These are phyloP conservation scores for Fusarium robinianum DNA, from an alignment of 2,329 filamentous ascomycete genomes.

Conservation along the genomic window DNA sequence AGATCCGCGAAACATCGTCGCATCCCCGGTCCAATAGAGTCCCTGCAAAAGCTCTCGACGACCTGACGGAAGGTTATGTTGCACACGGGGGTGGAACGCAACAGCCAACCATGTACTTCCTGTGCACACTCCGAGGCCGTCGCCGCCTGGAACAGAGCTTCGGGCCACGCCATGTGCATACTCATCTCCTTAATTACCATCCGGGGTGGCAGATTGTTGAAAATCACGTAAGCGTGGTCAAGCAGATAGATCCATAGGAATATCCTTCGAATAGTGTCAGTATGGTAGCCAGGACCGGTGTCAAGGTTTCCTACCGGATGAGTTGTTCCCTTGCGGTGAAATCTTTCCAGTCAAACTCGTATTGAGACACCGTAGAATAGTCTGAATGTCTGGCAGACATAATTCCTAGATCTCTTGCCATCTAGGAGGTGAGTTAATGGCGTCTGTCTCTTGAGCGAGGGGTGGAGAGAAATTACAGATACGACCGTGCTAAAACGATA, in stretches of 20 bases:
- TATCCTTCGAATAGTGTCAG: neutral
- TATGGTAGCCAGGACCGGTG: neutral
- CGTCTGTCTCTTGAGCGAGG: neutral
- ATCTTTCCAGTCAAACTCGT: conserved; percentile 1
- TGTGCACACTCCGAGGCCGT: neutral
- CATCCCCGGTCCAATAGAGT: neutral
- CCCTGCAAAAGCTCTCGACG: neutral
- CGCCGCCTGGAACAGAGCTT: neutral
- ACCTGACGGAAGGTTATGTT: neutral
- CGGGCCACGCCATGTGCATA: conserved; percentile 5
- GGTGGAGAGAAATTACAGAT: neutral
- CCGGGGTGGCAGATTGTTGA: conserved; percentile 2
- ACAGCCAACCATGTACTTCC: neutral
- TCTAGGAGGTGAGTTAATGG: neutral
- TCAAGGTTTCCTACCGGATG: neutral
- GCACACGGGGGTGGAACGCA: neutral
- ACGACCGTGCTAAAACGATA: conserved; percentile 3
- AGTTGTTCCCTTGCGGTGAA: neutral
- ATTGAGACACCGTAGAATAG: neutral
- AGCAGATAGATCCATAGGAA: conserved; percentile 5
- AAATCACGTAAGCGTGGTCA: conserved; percentile 1
- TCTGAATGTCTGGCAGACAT: conserved; percentile 1
- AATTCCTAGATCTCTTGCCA: neutral
- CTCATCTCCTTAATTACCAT: conserved; percentile 2
- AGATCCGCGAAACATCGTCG: neutral